Evolutionary conservation across 495 filamentous ascomycete species (phyloP).

Genomic region (Penicillium canariense): DNA sequence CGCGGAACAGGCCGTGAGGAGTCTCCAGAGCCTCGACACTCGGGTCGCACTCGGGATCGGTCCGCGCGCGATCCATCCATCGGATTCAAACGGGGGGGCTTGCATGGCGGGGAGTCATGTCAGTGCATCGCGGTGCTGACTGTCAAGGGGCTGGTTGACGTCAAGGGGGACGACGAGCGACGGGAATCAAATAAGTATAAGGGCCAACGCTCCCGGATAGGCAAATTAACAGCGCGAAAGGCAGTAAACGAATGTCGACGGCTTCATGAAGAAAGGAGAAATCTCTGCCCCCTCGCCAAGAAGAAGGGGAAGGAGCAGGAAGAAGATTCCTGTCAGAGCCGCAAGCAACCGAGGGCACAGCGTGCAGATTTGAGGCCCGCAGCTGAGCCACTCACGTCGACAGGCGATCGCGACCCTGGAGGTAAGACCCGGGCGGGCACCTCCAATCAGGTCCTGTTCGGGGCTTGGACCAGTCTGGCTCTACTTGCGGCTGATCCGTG

Average conservation of each 20-base stretch:
- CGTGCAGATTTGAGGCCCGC: slow-evolving; percentile 1
- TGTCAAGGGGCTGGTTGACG: neutral
- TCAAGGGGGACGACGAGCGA: too few species aligned
- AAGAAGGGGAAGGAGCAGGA: neutral
- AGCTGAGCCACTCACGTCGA: neutral
- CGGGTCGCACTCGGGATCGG: neutral
- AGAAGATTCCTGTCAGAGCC: neutral
- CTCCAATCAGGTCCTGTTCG: neutral
- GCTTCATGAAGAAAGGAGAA: slow-evolving; percentile 3
- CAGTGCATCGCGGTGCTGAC: neutral
- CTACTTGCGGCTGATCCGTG: neutral
- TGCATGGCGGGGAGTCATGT: slow-evolving; percentile 2
- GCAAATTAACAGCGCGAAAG: neutral
- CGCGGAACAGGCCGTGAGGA: slow-evolving; percentile 15
- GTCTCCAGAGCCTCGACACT: slow-evolving; percentile 15
- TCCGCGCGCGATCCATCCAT: neutral
- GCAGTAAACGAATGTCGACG: neutral
- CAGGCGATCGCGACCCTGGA: neutral
- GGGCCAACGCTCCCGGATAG: neutral
- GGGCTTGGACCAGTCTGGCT: neutral
- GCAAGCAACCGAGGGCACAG: neutral
- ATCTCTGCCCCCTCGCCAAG: neutral
- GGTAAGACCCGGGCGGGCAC: neutral
- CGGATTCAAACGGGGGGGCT: slow-evolving; percentile 1
- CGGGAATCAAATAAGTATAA: too few species aligned